These are phyloP conservation scores for Ogataea pini DNA, from an alignment of 805 yeast species.

Conservation along the genomic window DNA sequence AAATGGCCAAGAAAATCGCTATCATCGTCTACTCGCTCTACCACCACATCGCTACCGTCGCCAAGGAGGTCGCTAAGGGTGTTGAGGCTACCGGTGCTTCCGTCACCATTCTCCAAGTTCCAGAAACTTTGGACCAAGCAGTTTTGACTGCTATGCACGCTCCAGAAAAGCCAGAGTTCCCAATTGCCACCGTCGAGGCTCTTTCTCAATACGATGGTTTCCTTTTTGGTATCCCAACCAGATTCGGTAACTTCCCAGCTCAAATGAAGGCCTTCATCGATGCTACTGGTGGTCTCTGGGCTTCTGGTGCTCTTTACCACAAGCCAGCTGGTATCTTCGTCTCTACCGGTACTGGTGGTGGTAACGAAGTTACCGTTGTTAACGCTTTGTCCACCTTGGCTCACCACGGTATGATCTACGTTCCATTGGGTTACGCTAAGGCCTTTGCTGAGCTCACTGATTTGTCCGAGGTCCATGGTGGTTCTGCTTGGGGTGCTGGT, in stretches of 20 bases:
- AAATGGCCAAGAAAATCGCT: slow-evolving; percentile 30
- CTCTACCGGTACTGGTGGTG: slow-evolving; percentile 82
- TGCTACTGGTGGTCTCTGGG: slow-evolving; percentile 81
- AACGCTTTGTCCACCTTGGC: slow-evolving; percentile 64
- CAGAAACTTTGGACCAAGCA: slow-evolving; percentile 70
- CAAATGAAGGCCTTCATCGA: slow-evolving; percentile 81
- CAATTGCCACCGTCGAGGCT: slow-evolving; percentile 63
- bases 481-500: slow-evolving; percentile 89
- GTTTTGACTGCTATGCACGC: slow-evolving; percentile 59
- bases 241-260: slow-evolving; percentile 81
- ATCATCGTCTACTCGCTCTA: slow-evolving; percentile 70
- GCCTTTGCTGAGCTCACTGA: slow-evolving; percentile 56
- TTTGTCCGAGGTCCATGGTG: slow-evolving; percentile 73
- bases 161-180: slow-evolving; percentile 62
- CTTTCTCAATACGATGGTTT: slow-evolving; percentile 73
- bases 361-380: slow-evolving; percentile 73
- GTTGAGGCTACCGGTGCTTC: slow-evolving; percentile 65
- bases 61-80: slow-evolving; percentile 70
- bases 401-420: slow-evolving; percentile 80
- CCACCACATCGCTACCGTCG: slow-evolving; percentile 73
- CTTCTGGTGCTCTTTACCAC: slow-evolving; percentile 66
- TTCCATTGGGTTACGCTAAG: slow-evolving; percentile 75
- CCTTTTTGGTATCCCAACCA: slow-evolving; percentile 84
- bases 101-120: slow-evolving; percentile 72
- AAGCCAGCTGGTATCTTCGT: slow-evolving; percentile 76